phyloP scores from a whole-genome alignment of 345 rosid genomes.

The Moringa oleifera region DNA sequence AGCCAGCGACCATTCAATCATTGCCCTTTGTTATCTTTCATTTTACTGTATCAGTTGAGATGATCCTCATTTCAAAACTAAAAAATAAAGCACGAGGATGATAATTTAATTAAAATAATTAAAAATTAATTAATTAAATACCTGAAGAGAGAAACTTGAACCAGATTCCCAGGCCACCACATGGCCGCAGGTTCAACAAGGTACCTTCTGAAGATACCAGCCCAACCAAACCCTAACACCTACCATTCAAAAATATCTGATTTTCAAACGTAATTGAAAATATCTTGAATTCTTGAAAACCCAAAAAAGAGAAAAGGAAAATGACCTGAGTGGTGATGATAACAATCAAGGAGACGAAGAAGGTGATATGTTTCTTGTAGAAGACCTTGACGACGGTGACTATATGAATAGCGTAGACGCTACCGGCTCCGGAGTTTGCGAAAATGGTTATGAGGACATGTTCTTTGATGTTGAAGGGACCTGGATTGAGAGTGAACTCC shows the following conservation, averaged over 20 bases:
- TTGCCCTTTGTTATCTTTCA: too few relatives aligned
- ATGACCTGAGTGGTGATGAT: conserved; percentile 82
- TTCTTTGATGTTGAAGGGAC: conserved; percentile 94
- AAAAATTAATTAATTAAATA: too few relatives aligned
- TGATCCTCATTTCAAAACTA: too few relatives aligned
- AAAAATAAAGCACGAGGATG: too few relatives aligned
- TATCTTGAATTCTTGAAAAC: neutral
- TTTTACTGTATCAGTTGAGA: too few relatives aligned
- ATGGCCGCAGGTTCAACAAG: conserved; percentile 94
- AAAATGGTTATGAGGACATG: conserved; percentile 91
- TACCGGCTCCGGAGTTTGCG: conserved; percentile 95
- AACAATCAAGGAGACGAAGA: conserved; percentile 78
- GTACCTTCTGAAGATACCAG: conserved; percentile 85
- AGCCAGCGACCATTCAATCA: too few relatives aligned
- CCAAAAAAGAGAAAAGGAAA: too few relatives aligned
- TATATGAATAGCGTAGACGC: conserved; percentile 81
- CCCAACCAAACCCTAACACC: conserved; percentile 99
- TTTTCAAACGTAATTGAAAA: neutral
- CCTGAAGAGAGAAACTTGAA: conserved; percentile 96
- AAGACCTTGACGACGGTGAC: conserved; percentile 88
- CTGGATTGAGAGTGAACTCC: conserved; percentile 86
- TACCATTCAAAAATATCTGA: conserved; percentile 42
- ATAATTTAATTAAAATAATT: too few relatives aligned
- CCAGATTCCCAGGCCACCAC: conserved; percentile 99
- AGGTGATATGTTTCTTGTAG: conserved; percentile 66